Base-by-base conservation (phyloP, 768 basidiomycete species). In the Dioszegia crocea region DNA sequence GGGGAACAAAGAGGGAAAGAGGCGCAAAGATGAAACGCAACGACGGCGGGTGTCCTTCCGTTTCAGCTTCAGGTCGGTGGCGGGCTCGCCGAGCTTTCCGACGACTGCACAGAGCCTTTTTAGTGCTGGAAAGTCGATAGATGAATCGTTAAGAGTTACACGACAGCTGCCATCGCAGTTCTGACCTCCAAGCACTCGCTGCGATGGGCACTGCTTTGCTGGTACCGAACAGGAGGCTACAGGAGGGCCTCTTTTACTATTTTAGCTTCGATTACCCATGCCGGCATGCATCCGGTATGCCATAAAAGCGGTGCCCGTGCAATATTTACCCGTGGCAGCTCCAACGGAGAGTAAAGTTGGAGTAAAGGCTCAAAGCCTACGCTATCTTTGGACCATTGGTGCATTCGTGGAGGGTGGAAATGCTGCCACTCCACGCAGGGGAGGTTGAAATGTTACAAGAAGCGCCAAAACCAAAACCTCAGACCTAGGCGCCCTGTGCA, bases 11-110 rank as follows among this genome's bases (percentile, higher is more conserved):
- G 40, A 17, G 40, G n/a, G 40, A 33, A 6, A 6, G 6, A 33
- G 33, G 14, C 33, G 33, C 33, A 31, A 48, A 48, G 47, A 48
- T 48, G 47, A 48, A 48, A 48, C 47, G 47, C 47, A 19, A 8
- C 45, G 45, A 46, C 12, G 17, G 45, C 4, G 24, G 19, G 19
- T 14, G 8, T 38, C 33, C 31, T 21, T 51, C 19, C 51, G 51
- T 53, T 53, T 53, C 51, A 53, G 51, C 24, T 24, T 40, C 24
- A 6, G 3, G n/a, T 16, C n/a, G 49, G 26, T 12, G 45, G 47
- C 3, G 24, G 26, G 4, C 27, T 19, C 47, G 29, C 24, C 26
- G 47, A 48, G 5, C 16, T 16, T 16, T 29, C 24, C 24, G 24
- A 48, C 23, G 24, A 45, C 19, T 12, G 12, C 33, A 33, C 6